Base-by-base conservation (phyloP, 495 filamentous ascomycete species). In the Neurospora pannonica region DNA sequence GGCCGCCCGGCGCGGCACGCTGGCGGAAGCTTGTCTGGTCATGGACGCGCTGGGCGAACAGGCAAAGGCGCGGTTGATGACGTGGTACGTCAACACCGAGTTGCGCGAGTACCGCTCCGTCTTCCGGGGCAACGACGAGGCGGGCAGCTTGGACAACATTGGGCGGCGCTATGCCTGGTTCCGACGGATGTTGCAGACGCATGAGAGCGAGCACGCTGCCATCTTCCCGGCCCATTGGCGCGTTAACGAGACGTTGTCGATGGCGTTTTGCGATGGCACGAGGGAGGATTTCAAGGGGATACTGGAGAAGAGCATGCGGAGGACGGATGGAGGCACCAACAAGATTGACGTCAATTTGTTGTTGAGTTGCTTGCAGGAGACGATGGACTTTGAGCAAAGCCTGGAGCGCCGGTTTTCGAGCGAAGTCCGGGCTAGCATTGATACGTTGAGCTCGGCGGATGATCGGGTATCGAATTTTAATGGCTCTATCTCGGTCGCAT, bases 41-140 rank as follows among this genome's bases (percentile, higher is more conserved):
- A 96, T 97, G 89, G 97, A 99, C 86, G 94, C 96, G 43, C 84
- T 99, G 69, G 97, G 97, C 6, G 96, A 98, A 5, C 91, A 92
- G 80, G 95, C 97, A 48, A 88, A 91, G 76, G 87, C 92, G 3
- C 86, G 96, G 72, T 82, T 99, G 34, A 87, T 98, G 75, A 96
- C 92, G 34, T 99, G 96, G 96, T 99, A 99, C 79, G 95, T 97
- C 83, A 99, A 99, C 78, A 97, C 96, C 11, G 93, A 98, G 84
- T 85, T 99, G 74, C 89, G 96, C 43, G 96, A 99, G 82, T 99
- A 99, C 80, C 89, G 96, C 39, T 94, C 97, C 80, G 91, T 99
- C 4, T 99, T 99, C 83, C 86, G 94, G 31, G 95, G 95, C 36
- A 98, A 95, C 81, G 96, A 99, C 82, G 96, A 99, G 81, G 96